A percentile compares a stretch with the other conserved stretches of the same genome.
Evolutionary conservation across 2,329 filamentous ascomycete species (phyloP).

Genomic region (Fusarium xyrophilum): DNA sequence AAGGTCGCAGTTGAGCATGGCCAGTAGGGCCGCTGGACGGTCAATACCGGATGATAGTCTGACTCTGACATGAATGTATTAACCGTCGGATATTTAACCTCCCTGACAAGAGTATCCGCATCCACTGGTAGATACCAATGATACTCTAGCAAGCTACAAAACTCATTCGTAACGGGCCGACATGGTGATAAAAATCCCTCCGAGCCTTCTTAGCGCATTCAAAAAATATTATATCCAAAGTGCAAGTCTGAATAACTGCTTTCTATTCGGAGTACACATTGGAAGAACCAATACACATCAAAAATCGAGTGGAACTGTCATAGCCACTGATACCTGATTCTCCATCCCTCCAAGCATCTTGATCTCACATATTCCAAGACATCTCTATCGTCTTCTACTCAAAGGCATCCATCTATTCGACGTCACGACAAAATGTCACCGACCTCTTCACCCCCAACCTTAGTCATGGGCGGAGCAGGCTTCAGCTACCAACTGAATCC

Average conservation of each 20-base stretch:
- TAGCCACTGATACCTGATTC: no score
- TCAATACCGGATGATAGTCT: no score
- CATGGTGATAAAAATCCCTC: neutral
- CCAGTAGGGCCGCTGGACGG: neutral
- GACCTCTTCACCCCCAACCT: neutral
- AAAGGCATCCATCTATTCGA: no score
- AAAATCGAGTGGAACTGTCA: no score
- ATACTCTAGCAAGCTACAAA: neutral
- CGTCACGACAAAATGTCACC: neutral
- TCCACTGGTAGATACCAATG: neutral
- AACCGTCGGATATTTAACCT: neutral
- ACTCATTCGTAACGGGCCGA: neutral
- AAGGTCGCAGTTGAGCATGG: rapidly evolving
- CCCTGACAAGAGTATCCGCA: no score
- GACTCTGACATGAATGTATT: neutral
- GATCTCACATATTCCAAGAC: no score
- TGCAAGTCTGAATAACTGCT: rapidly evolving
- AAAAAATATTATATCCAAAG: neutral
- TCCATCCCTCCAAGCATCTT: no score
- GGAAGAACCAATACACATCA: no score
- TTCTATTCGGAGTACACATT: rapidly evolving
- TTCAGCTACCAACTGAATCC: conserved; percentile 4
- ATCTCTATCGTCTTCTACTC: no score
- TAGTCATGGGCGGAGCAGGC: neutral
- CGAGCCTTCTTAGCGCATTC: no score